phyloP scores from a whole-genome alignment of 169 alveolate genomes.

The Plasmodium blacklocki region DNA sequence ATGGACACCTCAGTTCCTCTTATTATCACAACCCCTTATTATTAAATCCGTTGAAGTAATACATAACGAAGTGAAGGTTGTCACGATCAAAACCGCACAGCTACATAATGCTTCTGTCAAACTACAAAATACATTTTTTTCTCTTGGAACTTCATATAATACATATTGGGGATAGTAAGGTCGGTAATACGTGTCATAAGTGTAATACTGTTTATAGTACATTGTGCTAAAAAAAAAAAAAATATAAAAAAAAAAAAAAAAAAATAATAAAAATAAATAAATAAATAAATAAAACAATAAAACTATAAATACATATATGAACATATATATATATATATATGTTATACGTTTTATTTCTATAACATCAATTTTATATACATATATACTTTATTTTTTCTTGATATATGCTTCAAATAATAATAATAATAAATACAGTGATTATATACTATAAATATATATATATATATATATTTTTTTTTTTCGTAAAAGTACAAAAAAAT shows the following conservation, averaged over 20 bases:
- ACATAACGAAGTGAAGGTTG: constrained; percentile 29
- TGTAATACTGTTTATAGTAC: constrained; percentile 53
- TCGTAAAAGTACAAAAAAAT: too few species aligned
- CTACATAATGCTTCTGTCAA: constrained; percentile 59
- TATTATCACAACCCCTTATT: constrained; percentile 46
- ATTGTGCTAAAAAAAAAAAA: constrained; percentile 34
- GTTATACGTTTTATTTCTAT: not conserved
- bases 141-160: constrained; percentile 38
- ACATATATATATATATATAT: not conserved
- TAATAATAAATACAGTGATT: too few species aligned
- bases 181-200: constrained; percentile 45
- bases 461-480: too few species aligned
- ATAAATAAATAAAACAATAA: not conserved
- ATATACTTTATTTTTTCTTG: too few species aligned
- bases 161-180: constrained; percentile 42
- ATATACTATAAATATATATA: too few species aligned
- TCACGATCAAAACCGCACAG: constrained; percentile 26
- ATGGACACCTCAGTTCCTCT: not conserved
- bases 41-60: constrained; percentile 34
- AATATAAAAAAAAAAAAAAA: not conserved
- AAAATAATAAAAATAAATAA: not conserved
- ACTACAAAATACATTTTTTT: constrained; percentile 36
- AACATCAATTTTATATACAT: too few species aligned
- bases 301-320: not conserved
- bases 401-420: too few species aligned